A percentile compares a stretch with the other conserved stretches of the same genome.
phyloP scores from a whole-genome alignment of 768 basidiomycete species.

The Boletus rex-veris region DNA sequence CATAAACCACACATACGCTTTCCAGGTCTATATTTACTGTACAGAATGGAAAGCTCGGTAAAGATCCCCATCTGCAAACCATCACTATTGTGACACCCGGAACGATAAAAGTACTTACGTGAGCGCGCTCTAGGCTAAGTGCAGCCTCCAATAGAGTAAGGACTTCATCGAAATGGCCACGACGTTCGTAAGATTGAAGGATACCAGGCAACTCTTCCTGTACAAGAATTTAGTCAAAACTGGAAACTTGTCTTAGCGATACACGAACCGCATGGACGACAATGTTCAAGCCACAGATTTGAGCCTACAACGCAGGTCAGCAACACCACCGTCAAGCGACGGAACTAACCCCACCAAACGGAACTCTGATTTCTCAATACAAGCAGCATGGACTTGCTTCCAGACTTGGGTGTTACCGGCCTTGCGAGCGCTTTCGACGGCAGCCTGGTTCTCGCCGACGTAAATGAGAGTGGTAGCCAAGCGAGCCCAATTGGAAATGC shows the following conservation, averaged over 20 bases:
- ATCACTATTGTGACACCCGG: constrained; percentile 12
- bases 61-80: constrained; percentile 85
- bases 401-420: constrained; percentile 99
- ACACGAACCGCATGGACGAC: constrained; percentile 76
- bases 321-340: neutral
- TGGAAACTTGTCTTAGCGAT: constrained; percentile 8
- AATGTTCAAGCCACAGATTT: constrained; percentile 98
- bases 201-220: constrained; percentile 76
- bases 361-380: constrained; percentile 97
- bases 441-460: constrained; percentile 95
- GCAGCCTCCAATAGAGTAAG: constrained; percentile 90
- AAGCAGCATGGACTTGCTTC: constrained; percentile 99
- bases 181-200: constrained; percentile 82
- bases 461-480: constrained; percentile 98
- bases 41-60: constrained; percentile 86
- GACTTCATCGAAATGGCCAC: constrained; percentile 93
- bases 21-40: constrained; percentile 93
- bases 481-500: constrained; percentile 98
- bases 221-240: neutral
- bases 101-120: constrained; percentile 43
- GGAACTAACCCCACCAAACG: constrained; percentile 57
- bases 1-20: constrained; percentile 60
- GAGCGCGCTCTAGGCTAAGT: constrained; percentile 93
- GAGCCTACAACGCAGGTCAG: constrained; percentile 51
- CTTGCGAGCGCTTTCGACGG: constrained; percentile 98